Evolutionary conservation across 2,329 filamentous ascomycete species (phyloP).

Genomic region (Raffaelea albimanens): DNA sequence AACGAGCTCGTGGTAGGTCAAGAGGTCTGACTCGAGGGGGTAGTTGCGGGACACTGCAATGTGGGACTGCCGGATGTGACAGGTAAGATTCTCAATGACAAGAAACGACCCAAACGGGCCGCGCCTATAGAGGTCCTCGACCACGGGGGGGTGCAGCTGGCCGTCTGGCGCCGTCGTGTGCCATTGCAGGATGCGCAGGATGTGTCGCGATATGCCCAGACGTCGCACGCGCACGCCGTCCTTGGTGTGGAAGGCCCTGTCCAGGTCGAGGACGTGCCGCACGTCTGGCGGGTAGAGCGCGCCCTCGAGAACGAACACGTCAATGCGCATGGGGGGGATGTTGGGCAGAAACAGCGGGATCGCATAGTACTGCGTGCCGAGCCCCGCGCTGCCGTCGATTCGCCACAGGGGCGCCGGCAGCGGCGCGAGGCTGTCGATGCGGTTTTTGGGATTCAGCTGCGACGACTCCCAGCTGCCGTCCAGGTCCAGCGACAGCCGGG

Average conservation of each 20-base stretch:
- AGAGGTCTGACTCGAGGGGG: constrained; percentile 42
- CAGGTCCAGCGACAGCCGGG: neutral
- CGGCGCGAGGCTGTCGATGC: constrained; percentile 45
- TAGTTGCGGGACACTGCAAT: constrained; percentile 40
- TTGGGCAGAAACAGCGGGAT: constrained; percentile 40
- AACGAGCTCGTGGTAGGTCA: constrained; percentile 32
- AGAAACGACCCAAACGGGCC: constrained; percentile 50
- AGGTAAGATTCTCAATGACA: constrained; percentile 40
- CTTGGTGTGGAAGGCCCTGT: constrained; percentile 45
- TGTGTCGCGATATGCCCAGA: constrained; percentile 42
- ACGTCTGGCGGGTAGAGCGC: constrained; percentile 25
- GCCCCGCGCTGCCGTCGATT: constrained; percentile 47
- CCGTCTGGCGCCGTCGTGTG: constrained; percentile 31
- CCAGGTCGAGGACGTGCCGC: constrained; percentile 37
- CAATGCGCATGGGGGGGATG: constrained; percentile 42
- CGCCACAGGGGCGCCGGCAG: constrained; percentile 40
- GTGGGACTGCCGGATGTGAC: constrained; percentile 33
- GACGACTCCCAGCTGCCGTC: constrained; percentile 35
- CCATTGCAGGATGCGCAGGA: constrained; percentile 42
- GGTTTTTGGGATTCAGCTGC: constrained; percentile 49
- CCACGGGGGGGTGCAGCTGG: constrained; percentile 17
- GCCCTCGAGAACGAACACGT: constrained; percentile 46
- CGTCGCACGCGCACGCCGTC: constrained; percentile 35
- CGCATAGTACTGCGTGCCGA: constrained; percentile 49
- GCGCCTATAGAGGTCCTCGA: constrained; percentile 28